Evolutionary conservation across 2,329 filamentous ascomycete genomes (phyloP).

Genomic region (Colletotrichum tropicicola): DNA sequence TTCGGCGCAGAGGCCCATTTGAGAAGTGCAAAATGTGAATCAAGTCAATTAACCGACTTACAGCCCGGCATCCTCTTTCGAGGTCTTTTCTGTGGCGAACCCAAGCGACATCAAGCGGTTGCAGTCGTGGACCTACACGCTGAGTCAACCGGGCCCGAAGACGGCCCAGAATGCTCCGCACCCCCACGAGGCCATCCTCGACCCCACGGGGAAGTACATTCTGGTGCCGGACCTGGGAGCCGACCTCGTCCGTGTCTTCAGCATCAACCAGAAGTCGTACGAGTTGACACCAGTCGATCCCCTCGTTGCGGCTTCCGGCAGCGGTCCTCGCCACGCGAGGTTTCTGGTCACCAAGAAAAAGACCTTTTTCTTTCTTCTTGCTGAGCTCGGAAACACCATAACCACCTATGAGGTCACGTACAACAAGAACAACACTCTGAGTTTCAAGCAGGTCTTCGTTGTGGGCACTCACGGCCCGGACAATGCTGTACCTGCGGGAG

Average conservation of each 20-base stretch:
- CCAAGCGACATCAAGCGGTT: slow-evolving; percentile 24
- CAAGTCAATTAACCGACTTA: not conserved
- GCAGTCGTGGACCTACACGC: slow-evolving; percentile 43
- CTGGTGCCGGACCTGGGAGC: slow-evolving; percentile 26
- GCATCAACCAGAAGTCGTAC: slow-evolving; percentile 22
- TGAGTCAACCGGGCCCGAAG: slow-evolving; percentile 53
- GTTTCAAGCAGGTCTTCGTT: slow-evolving; percentile 56
- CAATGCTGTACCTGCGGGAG: slow-evolving; percentile 47
- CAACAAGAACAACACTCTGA: slow-evolving; percentile 45
- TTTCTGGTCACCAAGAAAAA: slow-evolving; percentile 50
- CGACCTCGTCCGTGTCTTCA: slow-evolving; percentile 27
- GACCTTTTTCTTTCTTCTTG: slow-evolving; percentile 66
- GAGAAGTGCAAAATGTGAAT: too few relatives aligned
- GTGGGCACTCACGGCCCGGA: slow-evolving; percentile 58
- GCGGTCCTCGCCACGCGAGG: slow-evolving; percentile 55
- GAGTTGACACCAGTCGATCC: slow-evolving; percentile 17
- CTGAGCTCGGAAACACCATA: slow-evolving; percentile 67
- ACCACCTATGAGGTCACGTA: slow-evolving; percentile 66
- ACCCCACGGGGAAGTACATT: slow-evolving; percentile 29
- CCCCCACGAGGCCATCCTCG: slow-evolving; percentile 28
- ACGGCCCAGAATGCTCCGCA: slow-evolving; percentile 26
- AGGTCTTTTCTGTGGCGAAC: slow-evolving; percentile 26
- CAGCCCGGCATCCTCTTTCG: slow-evolving; percentile 21
- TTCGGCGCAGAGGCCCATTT: too few relatives aligned
- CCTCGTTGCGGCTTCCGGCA: slow-evolving; percentile 19